A percentile compares a stretch with the other conserved stretches of the same genome.
Evolutionary conservation across 108 stramenopile genomes (phyloP).

Genomic region (Cyclotella baltica): DNA sequence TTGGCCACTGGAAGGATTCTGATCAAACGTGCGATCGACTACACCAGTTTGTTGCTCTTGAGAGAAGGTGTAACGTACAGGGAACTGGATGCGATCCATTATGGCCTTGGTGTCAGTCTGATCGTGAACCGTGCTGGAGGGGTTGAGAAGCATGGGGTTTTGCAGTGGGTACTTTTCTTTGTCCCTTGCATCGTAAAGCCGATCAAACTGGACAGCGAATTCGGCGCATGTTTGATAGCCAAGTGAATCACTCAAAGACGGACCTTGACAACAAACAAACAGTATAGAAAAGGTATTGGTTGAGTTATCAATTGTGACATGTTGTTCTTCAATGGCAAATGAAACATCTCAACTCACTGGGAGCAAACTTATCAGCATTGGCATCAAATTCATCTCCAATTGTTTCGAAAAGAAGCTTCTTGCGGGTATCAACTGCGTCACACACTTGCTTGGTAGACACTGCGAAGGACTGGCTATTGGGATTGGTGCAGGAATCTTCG

Average conservation of each 20-base stretch:
- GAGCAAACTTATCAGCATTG: not conserved
- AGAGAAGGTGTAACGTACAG: not conserved
- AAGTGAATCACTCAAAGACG: not conserved
- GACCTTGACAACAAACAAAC: too few relatives aligned
- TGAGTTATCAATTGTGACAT: too few relatives aligned
- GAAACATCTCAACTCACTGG: not conserved
- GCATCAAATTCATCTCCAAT: not conserved
- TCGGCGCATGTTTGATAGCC: not conserved
- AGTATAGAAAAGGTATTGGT: too few relatives aligned
- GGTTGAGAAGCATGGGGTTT: not conserved
- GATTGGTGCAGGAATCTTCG: not conserved
- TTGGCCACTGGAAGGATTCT: not conserved
- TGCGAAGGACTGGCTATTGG: not conserved
- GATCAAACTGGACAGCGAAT: not conserved
- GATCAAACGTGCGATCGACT: not conserved
- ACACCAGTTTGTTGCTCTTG: not conserved
- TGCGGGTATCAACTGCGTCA: constrained; percentile 1
- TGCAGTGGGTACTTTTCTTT: not conserved
- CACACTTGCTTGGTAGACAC: not conserved
- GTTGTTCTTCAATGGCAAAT: too few relatives aligned
- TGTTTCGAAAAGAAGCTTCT: not conserved
- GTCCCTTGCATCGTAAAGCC: not conserved
- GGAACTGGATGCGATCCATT: not conserved
- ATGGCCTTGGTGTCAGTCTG: not conserved
- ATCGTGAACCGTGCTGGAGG: not conserved